Percentiles rank a stretch among this genome's conserved stretches.
phyloP scores from a whole-genome alignment of 495 filamentous ascomycete genomes.

The Aspergillus olivimuriae region DNA sequence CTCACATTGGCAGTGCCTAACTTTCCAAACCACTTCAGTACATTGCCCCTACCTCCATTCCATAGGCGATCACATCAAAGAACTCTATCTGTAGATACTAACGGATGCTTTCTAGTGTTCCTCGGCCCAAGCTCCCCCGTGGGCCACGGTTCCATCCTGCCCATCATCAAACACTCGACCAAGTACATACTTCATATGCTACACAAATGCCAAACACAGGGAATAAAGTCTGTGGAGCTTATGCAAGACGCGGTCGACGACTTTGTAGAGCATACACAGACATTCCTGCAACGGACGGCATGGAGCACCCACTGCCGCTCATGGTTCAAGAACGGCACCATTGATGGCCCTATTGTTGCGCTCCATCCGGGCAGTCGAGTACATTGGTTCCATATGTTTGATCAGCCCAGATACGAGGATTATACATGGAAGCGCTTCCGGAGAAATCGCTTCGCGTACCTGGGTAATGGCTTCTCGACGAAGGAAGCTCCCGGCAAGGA shows the following conservation, averaged over 20 bases:
- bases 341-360: constrained; percentile 8
- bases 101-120: constrained; percentile 19
- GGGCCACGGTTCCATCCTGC: constrained; percentile 27
- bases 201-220: constrained; percentile 24
- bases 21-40: constrained; percentile 52
- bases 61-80: no score
- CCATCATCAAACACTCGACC: constrained; percentile 30
- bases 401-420: constrained; percentile 42
- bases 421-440: constrained; percentile 25
- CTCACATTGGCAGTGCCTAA: constrained; percentile 42
- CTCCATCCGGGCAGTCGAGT: constrained; percentile 29
- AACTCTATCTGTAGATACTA: no score
- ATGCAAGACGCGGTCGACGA: constrained; percentile 24
- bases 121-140: constrained; percentile 29
- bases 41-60: no score
- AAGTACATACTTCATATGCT: constrained; percentile 36
- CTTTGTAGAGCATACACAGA: constrained; percentile 28
- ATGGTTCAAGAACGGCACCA: constrained; percentile 35
- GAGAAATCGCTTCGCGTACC: constrained; percentile 17
- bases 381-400: constrained; percentile 47
- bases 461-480: constrained; percentile 20
- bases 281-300: constrained; percentile 30
- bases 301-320: constrained; percentile 37
- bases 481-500: constrained; percentile 2
- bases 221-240: constrained; percentile 13